Conservation (phyloP, 305 asterid species). For the Fraxinus sp. region DNA sequence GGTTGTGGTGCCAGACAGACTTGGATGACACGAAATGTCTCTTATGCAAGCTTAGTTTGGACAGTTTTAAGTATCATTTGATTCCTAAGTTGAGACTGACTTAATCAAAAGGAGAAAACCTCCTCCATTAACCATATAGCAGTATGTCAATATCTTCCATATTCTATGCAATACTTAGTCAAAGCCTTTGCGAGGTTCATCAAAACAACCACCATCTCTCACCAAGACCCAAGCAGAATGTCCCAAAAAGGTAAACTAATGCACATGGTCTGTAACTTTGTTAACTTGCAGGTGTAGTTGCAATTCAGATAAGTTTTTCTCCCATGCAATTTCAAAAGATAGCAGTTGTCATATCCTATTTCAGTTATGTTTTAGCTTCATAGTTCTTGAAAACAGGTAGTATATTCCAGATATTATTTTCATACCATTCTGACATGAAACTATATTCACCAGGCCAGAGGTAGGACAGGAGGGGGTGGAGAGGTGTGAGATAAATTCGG, state of each 20-base stretch:
- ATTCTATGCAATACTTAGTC: background rate
- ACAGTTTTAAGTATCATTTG: background rate
- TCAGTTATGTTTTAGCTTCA: background rate
- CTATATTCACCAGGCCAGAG: background rate
- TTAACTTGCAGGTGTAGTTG: background rate
- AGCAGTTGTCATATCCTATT: background rate
- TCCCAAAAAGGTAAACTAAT: background rate
- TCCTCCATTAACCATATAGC: background rate
- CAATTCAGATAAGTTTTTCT: background rate
- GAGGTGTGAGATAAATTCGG: background rate
- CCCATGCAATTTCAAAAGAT: background rate
- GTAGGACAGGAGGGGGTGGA: background rate
- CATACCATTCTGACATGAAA: background rate
- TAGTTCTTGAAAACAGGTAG: background rate
- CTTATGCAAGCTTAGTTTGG: background rate
- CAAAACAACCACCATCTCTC: background rate
- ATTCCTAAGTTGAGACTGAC: background rate
- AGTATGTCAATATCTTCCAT: background rate
- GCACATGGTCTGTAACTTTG: background rate
- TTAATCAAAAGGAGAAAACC: background rate
- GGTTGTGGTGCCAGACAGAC: background rate
- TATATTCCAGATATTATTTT: too few species aligned
- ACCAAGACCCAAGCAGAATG: background rate
- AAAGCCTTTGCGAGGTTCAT: background rate
- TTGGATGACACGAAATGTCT: background rate